These are phyloP conservation scores for Cercospora sp. DNA, from an alignment of 2,329 filamentous ascomycete species.

Conservation along the genomic window DNA sequence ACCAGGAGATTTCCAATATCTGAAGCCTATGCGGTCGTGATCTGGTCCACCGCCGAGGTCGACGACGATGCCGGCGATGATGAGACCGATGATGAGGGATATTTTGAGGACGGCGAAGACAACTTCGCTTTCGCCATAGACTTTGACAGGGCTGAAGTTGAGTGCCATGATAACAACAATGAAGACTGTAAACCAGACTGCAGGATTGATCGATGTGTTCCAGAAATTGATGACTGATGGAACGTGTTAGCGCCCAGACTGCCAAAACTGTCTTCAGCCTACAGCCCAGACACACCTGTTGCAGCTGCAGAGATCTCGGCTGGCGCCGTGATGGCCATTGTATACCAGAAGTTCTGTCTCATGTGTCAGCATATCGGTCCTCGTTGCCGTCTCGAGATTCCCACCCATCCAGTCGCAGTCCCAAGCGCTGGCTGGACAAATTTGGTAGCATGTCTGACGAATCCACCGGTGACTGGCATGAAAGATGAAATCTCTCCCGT, in stretches of 20 bases:
- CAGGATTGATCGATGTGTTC: slow-evolving; percentile 35
- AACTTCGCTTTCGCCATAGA: slow-evolving; percentile 25
- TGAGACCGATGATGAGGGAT: slow-evolving; percentile 20
- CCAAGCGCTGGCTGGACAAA: slow-evolving; percentile 44
- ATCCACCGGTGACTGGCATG: slow-evolving; percentile 43
- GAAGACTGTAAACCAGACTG: slow-evolving; percentile 40
- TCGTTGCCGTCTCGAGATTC: background rate
- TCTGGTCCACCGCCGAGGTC: slow-evolving; percentile 21
- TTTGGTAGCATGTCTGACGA: slow-evolving; percentile 41
- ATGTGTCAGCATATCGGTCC: background rate
- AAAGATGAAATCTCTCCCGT: slow-evolving; percentile 44
- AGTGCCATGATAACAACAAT: slow-evolving; percentile 40
- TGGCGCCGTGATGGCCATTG: slow-evolving; percentile 24
- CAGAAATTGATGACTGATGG: slow-evolving; percentile 33
- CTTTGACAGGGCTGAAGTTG: slow-evolving; percentile 33
- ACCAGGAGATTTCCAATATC: slow-evolving; percentile 24
- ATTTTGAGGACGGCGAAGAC: slow-evolving; percentile 27
- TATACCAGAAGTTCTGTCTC: slow-evolving; percentile 39
- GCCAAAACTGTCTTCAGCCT: background rate
- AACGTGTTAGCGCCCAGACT: background rate
- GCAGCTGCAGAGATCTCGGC: slow-evolving; percentile 23
- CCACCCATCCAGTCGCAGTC: slow-evolving; percentile 38
- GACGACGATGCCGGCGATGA: slow-evolving; percentile 25
- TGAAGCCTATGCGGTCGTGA: slow-evolving; percentile 20
- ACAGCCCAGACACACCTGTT: background rate